Conservation (phyloP, 192 early-diverging fungal genomes). For the Thoreauomyces humboldtii region DNA sequence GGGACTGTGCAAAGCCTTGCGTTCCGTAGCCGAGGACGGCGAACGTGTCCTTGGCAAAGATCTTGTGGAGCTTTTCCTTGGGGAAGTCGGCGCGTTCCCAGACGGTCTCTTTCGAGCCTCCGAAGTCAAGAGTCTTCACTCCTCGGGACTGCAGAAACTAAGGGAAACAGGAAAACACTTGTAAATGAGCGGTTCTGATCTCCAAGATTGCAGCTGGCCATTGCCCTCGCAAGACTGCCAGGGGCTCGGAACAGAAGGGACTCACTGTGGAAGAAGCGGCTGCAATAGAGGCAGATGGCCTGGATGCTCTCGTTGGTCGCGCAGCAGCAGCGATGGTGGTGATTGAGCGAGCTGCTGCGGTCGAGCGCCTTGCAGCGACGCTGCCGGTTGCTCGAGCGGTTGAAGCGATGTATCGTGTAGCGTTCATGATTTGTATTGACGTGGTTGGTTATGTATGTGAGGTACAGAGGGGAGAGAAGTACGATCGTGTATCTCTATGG, state of each 20-base stretch:
- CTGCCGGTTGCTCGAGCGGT: not conserved
- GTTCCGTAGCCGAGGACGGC: constrained; percentile 93
- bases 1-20: constrained; percentile 89
- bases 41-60: constrained; percentile 92
- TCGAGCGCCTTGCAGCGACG: not conserved
- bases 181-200: not conserved
- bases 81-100: constrained; percentile 95
- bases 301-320: not conserved
- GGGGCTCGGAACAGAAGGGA: not conserved
- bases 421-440: constrained; percentile 20
- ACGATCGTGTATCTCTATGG: no score
- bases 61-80: constrained; percentile 82
- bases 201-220: not conserved
- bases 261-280: not conserved
- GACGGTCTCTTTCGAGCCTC: constrained; percentile 85
- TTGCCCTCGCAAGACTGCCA: not conserved
- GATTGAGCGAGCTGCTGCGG: not conserved
- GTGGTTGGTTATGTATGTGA: not conserved
- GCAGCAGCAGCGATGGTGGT: not conserved
- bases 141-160: constrained; percentile 51
- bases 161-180: not conserved
- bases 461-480: constrained; percentile 4
- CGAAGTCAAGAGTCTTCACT: constrained; percentile 93
- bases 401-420: constrained; percentile 5
- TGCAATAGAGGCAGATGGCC: no score